Evolutionary conservation across 805 yeast genomes (phyloP).

Genomic region (Cyberlindnera mrakii): DNA sequence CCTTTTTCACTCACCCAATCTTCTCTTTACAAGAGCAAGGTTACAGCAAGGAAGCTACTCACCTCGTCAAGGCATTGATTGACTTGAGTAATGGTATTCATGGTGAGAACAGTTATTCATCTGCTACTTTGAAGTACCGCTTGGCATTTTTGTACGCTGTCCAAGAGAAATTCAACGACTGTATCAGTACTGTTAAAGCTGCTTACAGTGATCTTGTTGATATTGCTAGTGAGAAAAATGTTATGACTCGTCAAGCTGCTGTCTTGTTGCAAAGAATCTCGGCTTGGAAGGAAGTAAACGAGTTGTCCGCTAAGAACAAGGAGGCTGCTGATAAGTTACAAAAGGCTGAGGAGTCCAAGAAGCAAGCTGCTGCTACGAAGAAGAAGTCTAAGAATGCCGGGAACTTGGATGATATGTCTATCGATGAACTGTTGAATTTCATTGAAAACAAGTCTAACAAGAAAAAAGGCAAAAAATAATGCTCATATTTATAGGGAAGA

Average conservation of each 20-base stretch:
- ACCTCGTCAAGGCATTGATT: slow-evolving; percentile 48
- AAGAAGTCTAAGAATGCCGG: slow-evolving; percentile 1
- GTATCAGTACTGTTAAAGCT: slow-evolving; percentile 48
- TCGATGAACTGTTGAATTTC: slow-evolving; percentile 67
- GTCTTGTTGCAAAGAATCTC: slow-evolving; percentile 57
- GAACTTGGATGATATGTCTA: slow-evolving; percentile 50
- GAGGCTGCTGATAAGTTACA: slow-evolving; percentile 24
- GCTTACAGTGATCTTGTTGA: slow-evolving; percentile 53
- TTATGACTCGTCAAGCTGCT: slow-evolving; percentile 59
- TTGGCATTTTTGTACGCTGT: slow-evolving; percentile 55
- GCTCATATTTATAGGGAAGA: neutral
- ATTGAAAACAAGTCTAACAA: slow-evolving; percentile 33
- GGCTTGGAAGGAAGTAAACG: slow-evolving; percentile 39
- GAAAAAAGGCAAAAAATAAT: slow-evolving; percentile 7
- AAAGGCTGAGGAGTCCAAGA: slow-evolving; percentile 22
- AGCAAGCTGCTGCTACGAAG: slow-evolving; percentile 14
- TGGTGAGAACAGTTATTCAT: slow-evolving; percentile 54
- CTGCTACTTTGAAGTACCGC: slow-evolving; percentile 66
- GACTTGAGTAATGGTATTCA: slow-evolving; percentile 43
- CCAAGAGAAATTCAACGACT: slow-evolving; percentile 44
- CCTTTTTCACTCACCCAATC: slow-evolving; percentile 57
- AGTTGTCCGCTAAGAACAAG: slow-evolving; percentile 33
- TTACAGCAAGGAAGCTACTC: slow-evolving; percentile 40
- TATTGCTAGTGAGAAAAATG: slow-evolving; percentile 63
- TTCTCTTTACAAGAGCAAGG: slow-evolving; percentile 50